Evolutionary conservation across 2,329 filamentous ascomycete species (phyloP).

Genomic region (Colletotrichum sp.): DNA sequence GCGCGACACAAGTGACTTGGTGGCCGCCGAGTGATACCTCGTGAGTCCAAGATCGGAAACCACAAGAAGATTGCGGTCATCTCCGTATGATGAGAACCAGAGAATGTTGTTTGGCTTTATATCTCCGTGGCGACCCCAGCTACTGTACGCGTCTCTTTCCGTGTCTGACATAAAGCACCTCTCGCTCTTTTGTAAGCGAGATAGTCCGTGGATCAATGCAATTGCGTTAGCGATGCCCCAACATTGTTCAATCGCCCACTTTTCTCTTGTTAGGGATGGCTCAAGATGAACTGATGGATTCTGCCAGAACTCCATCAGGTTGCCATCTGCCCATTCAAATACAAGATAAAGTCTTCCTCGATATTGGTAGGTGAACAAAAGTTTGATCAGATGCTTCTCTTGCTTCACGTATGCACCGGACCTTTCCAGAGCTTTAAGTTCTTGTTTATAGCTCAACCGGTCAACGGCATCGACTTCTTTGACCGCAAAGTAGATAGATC

Average conservation of each 20-base stretch:
- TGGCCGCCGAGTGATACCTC: background rate
- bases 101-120: constrained; percentile 11
- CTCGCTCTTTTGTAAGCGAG: background rate
- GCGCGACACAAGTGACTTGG: background rate
- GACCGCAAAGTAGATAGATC: constrained; percentile 1
- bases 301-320: constrained; percentile 14
- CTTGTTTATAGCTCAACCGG: background rate
- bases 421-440: background rate
- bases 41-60: constrained; percentile 3
- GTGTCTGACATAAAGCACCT: background rate
- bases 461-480: background rate
- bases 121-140: constrained; percentile 8
- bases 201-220: background rate
- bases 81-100: background rate
- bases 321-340: constrained; percentile 24
- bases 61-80: background rate
- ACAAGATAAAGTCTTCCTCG: constrained; percentile 7
- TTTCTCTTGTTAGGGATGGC: background rate
- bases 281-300: background rate
- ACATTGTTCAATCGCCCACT: constrained; percentile 6
- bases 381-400: constrained; percentile 13
- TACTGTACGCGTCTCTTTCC: background rate
- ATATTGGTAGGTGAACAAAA: constrained; percentile 17
- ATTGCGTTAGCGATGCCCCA: background rate
- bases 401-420: background rate